Evolutionary conservation across 2,329 filamentous ascomycete genomes (phyloP), one percentile per base, ranked within the genome.

Genomic region (Clarireedia hainanense): DNA sequence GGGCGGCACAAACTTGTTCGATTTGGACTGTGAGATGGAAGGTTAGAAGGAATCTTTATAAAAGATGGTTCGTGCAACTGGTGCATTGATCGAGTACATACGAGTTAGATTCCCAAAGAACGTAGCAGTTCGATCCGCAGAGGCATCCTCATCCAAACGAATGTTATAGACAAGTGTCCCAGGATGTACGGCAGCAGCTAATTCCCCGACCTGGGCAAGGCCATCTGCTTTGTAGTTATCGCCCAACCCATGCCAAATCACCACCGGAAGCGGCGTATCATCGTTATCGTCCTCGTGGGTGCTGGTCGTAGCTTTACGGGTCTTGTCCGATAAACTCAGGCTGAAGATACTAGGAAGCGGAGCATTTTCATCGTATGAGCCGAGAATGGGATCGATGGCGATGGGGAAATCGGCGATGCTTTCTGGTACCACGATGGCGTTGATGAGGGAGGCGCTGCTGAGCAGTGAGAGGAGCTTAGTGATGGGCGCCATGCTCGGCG

Each of bases 201-300:
- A 79, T n/a, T 79, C 74, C 60, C 81, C 88, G 34, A 96, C 79
- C 53, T 77, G 71, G 63, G 82, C 80, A 55, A 97, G 78, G 56
- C 91, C 91, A 1, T 91, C 85, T 60, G 83, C 81, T 52, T 83
- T 80, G 74, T 85, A 95, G 70, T 85, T 80, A 72, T 94, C 89
- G 65, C 83, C 84, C 10, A 84, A 76, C 26, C 82, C 94, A 72
- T 99, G 94, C 94, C 94, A 99, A 73, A 99, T 88, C 58, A 99
- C 80, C 37, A 99, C 78, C 0, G 94, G 94, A 30, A 96, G 80
- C 3, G 89, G 90, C n/a, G 80, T 84, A 63, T 84, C 80, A 67
- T 78, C 71, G 49, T 74, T 58, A 43, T 64, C 61, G 55, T 61
- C 54, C 39, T 64, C 62, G 54, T 60, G 50, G 30, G 58, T 50